Base-by-base conservation (phyloP, 2,329 filamentous ascomycete genomes). In the Trichoderma endophyticum region DNA sequence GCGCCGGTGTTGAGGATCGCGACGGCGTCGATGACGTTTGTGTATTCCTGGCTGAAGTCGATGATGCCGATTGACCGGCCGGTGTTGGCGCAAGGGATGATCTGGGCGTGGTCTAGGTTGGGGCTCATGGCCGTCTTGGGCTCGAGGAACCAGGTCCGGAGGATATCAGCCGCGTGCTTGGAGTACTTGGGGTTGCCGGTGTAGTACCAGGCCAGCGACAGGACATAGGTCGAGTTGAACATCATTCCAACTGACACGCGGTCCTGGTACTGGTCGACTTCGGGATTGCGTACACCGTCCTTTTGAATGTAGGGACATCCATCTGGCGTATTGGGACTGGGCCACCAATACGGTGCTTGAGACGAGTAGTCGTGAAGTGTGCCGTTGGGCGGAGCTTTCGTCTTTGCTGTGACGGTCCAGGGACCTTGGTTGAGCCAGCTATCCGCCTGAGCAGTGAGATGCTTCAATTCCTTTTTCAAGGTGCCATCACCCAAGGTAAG, bases 141-240 rank as follows among this genome's bases (percentile, higher is more conserved):
- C 4, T 71, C 59, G 24, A 79, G 39, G 51, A 79, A 79, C 77
- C 77, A 78, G 2, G 75, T 79, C 12, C 74, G 73, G 4, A 78
- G 71, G 36, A 79, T 77, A 8, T 72, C 48, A 2, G 70, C 70
- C 2, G 77, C 77, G 59, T 79, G 77, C 24, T 32, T 26, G 1
- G 76, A 75, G 64, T 79, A 79, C 8, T 62, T 59, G 5, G 71
- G 61, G 6, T 76, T 60, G n/a, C 71, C 76, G 4, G 77, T 79
- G 65, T 79, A 79, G 51, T 75, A 78, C 75, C 76, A 78, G 5
- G 77, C 77, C 11, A 79, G 74, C 4, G 74, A 70, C 4, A 79
- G 72, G 21, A 75, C 74, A 36, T 76, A 77, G 15, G 71, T 69
- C 34, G 77, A 74, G 67, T 76, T 76, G 62, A 78, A 78, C 72